Evolutionary conservation across 176 grass and related monocot species (phyloP), one percentile per base, ranked within the genome.

Genomic region (Typha latifolia): DNA sequence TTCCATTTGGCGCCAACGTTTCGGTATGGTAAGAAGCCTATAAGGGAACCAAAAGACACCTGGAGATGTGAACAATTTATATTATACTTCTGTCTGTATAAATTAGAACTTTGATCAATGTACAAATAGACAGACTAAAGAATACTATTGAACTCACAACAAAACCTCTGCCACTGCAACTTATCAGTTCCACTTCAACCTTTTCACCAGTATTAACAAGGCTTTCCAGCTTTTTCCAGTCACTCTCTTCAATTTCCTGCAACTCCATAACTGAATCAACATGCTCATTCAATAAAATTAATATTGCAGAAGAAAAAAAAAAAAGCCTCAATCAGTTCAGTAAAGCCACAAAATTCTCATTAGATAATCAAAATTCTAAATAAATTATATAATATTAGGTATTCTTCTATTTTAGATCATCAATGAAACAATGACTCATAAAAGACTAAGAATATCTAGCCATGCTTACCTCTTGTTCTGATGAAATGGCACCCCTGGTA

Each of bases 161-260:
- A 87, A 93, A 99, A 51, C 94, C 94, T 83, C 84, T 84, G 14
- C 75, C 29, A 32, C 78, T 99, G 75, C 90, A 99, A 73, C 91
- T 86, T 66, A 89, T 87, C 61, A 99, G 80, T 75, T 99, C 75
- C 32, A 93, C 86, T 62, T 92, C 81, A 80, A 90, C 83, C 81
- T 84, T 93, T 79, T 90, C 85, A 47, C 85, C 89, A 34, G 74
- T 87, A 66, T 74, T 86, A 65, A 79, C 61, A 63, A 90, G 74
- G 37, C 82, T 47, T 63, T 85, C 85, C 66, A 89, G 74, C 18
- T 62, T 87, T 82, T 34, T 77, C 94, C 89, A 93, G 63, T 85
- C 83, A 59, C 50, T 67, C 20, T 61, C 62, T 51, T 65, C 72
- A 53, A 74, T 63, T 74, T 51, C 64, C 73, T 76, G 73, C 64